These are phyloP conservation scores for Saturnispora serradocipensis DNA, from an alignment of 805 yeast species.

Conservation along the genomic window DNA sequence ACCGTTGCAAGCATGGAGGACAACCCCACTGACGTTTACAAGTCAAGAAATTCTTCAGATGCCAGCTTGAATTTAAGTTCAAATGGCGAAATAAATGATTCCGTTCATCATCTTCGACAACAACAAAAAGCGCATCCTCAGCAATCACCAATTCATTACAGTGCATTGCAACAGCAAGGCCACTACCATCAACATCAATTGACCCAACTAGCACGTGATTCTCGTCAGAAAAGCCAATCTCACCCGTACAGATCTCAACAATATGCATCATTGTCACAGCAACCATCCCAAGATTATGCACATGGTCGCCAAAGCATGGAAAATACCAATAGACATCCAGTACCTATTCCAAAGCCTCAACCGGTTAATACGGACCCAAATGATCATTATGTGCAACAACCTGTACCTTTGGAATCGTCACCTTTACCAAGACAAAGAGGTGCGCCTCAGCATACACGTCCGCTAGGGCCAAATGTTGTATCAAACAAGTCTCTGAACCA, in stretches of 20 bases:
- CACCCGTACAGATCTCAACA: neutral
- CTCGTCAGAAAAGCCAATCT: constrained; percentile 1
- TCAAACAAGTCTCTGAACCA: neutral
- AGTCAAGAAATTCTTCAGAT: neutral
- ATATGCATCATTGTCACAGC: neutral
- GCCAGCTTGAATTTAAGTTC: neutral
- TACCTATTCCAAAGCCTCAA: neutral
- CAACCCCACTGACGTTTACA: neutral
- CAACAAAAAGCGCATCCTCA: constrained; percentile 7
- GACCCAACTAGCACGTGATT: neutral
- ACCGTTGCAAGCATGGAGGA: neutral
- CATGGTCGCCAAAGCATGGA: neutral
- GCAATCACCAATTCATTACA: constrained; percentile 1
- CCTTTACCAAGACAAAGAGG: neutral
- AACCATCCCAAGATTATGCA: neutral
- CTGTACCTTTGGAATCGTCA: neutral
- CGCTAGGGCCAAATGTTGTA: neutral
- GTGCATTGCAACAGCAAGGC: constrained; percentile 5
- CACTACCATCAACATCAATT: constrained; percentile 7
- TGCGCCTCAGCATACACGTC: neutral
- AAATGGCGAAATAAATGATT: neutral
- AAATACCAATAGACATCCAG: neutral
- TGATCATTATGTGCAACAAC: neutral
- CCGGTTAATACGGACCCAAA: neutral
- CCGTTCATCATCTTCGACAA: constrained; percentile 7